These are phyloP conservation scores for Heritiera fomes DNA, from an alignment of 345 rosid genomes.

Conservation along the genomic window DNA sequence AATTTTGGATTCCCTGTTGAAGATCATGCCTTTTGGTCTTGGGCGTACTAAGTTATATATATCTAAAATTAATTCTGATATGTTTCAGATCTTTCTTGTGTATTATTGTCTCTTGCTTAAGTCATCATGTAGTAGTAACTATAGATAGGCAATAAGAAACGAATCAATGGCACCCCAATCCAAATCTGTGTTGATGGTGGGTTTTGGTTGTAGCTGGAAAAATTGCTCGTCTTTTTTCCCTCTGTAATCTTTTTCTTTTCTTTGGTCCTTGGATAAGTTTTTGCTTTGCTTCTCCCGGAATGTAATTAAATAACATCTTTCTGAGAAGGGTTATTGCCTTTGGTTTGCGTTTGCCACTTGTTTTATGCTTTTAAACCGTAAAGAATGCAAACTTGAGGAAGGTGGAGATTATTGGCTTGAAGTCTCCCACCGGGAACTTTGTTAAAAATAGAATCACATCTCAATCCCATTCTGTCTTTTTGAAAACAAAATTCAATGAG, in stretches of 20 bases:
- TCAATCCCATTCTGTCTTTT: too few species aligned
- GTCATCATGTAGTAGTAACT: neutral
- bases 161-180: constrained; percentile 21
- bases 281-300: neutral
- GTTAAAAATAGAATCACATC: too few species aligned
- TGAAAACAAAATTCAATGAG: too few species aligned
- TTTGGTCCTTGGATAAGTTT: constrained; percentile 19
- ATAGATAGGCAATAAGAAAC: constrained; percentile 27
- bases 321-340: neutral
- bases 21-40: constrained; percentile 64
- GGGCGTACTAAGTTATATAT: constrained; percentile 39
- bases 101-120: neutral
- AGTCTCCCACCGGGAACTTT: neutral
- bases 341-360: neutral
- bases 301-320: constrained; percentile 35
- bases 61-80: neutral
- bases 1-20: constrained; percentile 48
- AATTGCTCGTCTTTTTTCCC: constrained; percentile 13
- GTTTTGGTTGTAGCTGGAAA: constrained; percentile 23
- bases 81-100: neutral
- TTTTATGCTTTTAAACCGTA: neutral
- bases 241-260: constrained; percentile 18
- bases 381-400: too few species aligned
- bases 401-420: neutral
- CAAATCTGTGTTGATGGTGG: constrained; percentile 22